A percentile compares a stretch with the other conserved stretches of the same genome.
Conservation (phyloP, 2,329 filamentous ascomycete species). For the Mollisia scopiformis region DNA sequence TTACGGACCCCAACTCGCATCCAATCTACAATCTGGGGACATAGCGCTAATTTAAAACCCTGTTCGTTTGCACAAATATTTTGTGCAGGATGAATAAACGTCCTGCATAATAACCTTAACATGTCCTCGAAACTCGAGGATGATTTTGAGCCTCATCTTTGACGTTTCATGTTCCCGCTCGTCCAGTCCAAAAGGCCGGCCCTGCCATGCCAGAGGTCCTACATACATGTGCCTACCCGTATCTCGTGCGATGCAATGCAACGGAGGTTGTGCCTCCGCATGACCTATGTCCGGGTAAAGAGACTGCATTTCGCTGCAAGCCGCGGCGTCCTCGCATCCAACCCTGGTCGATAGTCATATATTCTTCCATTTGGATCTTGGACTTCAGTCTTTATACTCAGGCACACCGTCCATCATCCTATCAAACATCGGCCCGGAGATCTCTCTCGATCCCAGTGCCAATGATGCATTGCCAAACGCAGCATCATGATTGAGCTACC, state of each 20-base stretch:
- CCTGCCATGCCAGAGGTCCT: no score
- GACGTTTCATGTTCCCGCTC: not conserved
- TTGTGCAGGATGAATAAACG: conserved; percentile 15
- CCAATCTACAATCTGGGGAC: conserved; percentile 19
- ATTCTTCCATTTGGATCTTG: conserved; percentile 1
- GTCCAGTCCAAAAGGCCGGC: no score
- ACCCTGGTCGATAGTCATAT: not conserved
- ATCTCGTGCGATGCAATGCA: not conserved
- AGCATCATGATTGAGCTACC: not conserved
- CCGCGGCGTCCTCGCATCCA: not conserved
- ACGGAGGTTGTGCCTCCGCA: conserved; percentile 5
- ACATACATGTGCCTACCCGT: not conserved
- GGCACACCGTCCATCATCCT: not conserved
- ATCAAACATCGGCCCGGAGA: not conserved
- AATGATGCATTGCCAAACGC: not conserved
- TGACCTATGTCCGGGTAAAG: not conserved
- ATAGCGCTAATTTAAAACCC: conserved; percentile 28
- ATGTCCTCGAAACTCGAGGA: not conserved
- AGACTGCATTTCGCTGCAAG: conserved; percentile 3
- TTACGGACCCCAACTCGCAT: not conserved
- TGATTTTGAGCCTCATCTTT: not conserved
- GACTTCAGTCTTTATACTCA: not conserved
- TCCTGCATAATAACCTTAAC: conserved; percentile 4
- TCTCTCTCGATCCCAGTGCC: not conserved
- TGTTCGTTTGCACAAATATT: conserved; percentile 13